Evolutionary conservation across 305 asterid species (phyloP), one percentile per base, ranked within the genome.

Genomic region (Rubia peregrina): DNA sequence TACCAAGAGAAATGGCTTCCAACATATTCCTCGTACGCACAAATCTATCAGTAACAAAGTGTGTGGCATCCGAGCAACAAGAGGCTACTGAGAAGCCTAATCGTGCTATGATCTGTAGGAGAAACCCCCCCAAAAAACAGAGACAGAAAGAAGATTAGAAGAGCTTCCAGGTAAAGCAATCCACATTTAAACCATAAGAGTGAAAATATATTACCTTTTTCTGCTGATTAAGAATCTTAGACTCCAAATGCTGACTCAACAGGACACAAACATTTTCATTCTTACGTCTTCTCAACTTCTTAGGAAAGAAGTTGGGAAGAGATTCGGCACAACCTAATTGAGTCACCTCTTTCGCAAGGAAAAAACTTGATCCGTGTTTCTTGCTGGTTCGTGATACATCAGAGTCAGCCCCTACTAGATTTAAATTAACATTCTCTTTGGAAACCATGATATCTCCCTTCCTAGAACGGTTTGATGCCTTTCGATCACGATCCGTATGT

Each of bases 1-100:
- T 94, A 57, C 97, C 95, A 62, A 63, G 80, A 78, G 99, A 95
- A 85, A 94, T 94, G 73, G 98, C 96, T 86, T 94, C 99, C 74
- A 94, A 79, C 96, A 94, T 89, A 77, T 91, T 94, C 83, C 90
- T 84, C 12, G 99, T 94, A 68, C 99, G 95, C 68, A 83, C 89
- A 86, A 91, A 94, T 74, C 90, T 89, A 86, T 91, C 98, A 19
- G 96, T 88, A 69, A 94, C 88, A 74, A 95, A 95, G 81, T 95
- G 99, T 48, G 99, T 83, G 62, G 97, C 98, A 24, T 92, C 91
- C 55, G 89, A 84, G 84, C 84, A 88, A 82, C 48, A 86, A 46
- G 91, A 80, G 40, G 86, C 89, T 69, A 75, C 83, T 65, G 84
- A 84, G 76, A 88, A 92, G 56, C 99, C 97, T 73, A 95, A 77